A percentile compares a stretch with the other conserved stretches of the same genome.
Conservation (phyloP, 2,329 filamentous ascomycete genomes). For the Sphaerostilbella broomeana region DNA sequence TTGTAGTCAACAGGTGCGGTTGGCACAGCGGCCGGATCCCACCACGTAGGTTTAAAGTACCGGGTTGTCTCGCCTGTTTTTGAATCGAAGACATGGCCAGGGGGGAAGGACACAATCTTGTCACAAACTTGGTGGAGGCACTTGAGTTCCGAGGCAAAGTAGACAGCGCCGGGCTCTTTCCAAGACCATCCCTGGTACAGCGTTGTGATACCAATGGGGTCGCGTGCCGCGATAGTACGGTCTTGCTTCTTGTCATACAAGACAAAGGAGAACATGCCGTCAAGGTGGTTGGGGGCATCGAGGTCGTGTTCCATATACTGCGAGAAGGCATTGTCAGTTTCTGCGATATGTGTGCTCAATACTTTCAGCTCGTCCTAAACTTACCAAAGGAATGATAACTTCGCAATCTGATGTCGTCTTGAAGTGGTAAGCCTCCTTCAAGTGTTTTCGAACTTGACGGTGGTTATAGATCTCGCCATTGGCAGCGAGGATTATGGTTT, state of each 20-base stretch:
- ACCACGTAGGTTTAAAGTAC: constrained; percentile 91
- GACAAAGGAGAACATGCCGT: constrained; percentile 99
- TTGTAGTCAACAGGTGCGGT: constrained; percentile 77
- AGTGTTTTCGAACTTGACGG: constrained; percentile 79
- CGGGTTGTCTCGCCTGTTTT: constrained; percentile 76
- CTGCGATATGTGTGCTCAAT: too few relatives aligned
- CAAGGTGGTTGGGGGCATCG: constrained; percentile 86
- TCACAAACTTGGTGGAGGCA: constrained; percentile 90
- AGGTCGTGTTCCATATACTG: constrained; percentile 89
- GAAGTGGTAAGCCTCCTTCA: constrained; percentile 85
- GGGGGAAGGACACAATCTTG: constrained; percentile 88
- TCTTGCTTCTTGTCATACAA: constrained; percentile 94
- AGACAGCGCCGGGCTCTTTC: constrained; percentile 73
- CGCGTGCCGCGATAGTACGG: constrained; percentile 85
- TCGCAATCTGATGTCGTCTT: constrained; percentile 99
- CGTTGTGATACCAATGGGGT: constrained; percentile 94
- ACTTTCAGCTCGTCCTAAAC: too few relatives aligned
- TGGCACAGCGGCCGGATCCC: constrained; percentile 75
- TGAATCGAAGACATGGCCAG: constrained; percentile 93
- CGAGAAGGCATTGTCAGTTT: neutral
- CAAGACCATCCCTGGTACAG: constrained; percentile 94
- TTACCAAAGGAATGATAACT: constrained; percentile 93
- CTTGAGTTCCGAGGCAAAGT: constrained; percentile 97
- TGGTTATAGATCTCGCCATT: constrained; percentile 99
- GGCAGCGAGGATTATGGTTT: constrained; percentile 83